These are phyloP conservation scores for Aspergillus tamarii DNA, from an alignment of 2,329 filamentous ascomycete genomes.

Conservation along the genomic window DNA sequence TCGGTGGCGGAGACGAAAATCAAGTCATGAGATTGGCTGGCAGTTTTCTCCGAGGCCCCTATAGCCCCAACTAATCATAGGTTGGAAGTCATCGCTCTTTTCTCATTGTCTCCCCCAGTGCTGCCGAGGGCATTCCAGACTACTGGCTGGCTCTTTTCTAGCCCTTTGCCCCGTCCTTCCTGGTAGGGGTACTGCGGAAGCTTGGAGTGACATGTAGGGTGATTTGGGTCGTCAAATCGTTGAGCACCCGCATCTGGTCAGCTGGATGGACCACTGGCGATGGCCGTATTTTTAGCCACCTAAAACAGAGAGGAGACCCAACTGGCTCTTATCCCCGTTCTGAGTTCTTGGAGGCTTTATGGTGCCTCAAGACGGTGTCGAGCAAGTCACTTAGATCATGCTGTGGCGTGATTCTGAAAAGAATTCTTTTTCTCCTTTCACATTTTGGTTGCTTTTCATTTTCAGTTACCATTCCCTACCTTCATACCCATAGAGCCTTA, in stretches of 20 bases:
- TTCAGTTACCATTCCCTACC: neutral
- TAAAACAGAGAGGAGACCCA: neutral
- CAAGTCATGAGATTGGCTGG: constrained; percentile 20
- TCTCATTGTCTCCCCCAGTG: neutral
- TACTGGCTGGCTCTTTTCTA: constrained; percentile 3
- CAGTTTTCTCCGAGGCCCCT: constrained; percentile 15
- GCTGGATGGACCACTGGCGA: constrained; percentile 5
- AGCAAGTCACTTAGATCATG: neutral
- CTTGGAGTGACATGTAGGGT: constrained; percentile 5
- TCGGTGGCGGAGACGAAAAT: constrained; percentile 17
- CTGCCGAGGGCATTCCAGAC: neutral
- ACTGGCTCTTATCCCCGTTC: neutral
- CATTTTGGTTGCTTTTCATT: neutral
- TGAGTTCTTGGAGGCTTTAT: neutral
- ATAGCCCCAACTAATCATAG: constrained; percentile 7
- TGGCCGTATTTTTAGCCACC: constrained; percentile 6
- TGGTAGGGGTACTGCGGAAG: neutral
- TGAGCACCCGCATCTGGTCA: constrained; percentile 1
- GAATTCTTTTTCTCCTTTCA: too few relatives aligned
- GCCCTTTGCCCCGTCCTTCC: neutral
- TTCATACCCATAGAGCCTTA: neutral
- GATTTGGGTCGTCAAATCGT: neutral
- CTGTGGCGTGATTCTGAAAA: neutral
- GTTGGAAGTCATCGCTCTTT: neutral
- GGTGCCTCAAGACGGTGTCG: neutral